phyloP scores from a whole-genome alignment of 441 rosid genomes.

The Viola pubescens region DNA sequence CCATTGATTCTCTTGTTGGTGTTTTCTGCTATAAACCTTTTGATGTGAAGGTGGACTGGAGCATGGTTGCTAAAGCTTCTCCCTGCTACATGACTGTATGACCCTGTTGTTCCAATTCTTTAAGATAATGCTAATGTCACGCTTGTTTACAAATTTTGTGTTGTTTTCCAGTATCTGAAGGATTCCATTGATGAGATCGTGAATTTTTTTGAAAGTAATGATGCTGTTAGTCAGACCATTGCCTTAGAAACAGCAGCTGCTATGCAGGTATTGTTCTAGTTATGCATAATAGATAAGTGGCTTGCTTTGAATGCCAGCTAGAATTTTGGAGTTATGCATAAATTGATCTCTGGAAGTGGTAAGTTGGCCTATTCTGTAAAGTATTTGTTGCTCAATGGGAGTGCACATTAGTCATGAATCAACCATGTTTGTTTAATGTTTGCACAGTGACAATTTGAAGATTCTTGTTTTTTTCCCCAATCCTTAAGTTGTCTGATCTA shows the following conservation, averaged over 20 bases:
- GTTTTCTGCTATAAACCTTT: slow-evolving; percentile 91
- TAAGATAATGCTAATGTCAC: slow-evolving; percentile 10
- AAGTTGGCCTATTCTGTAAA: too few relatives aligned
- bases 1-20: slow-evolving; percentile 68
- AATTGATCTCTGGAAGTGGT: too few relatives aligned
- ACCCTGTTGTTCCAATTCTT: slow-evolving; percentile 19
- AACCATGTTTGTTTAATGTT: too few relatives aligned
- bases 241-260: slow-evolving; percentile 99
- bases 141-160: slow-evolving; percentile 26
- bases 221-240: slow-evolving; percentile 79
- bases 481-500: too few relatives aligned
- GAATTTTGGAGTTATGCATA: too few relatives aligned
- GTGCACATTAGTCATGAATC: too few relatives aligned
- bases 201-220: slow-evolving; percentile 78
- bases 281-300: not conserved
- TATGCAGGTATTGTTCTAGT: slow-evolving; percentile 64
- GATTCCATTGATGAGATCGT: slow-evolving; percentile 69
- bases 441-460: too few relatives aligned
- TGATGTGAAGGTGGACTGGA: slow-evolving; percentile 96
- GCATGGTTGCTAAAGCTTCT: slow-evolving; percentile 92
- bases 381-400: too few relatives aligned
- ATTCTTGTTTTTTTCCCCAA: too few relatives aligned
- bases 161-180: slow-evolving; percentile 78
- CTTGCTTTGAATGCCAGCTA: slow-evolving; percentile 4
- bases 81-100: slow-evolving; percentile 96